Evolutionary conservation across 768 basidiomycete genomes (phyloP), one percentile per base, ranked within the genome.

Genomic region (Trametes cubensis): DNA sequence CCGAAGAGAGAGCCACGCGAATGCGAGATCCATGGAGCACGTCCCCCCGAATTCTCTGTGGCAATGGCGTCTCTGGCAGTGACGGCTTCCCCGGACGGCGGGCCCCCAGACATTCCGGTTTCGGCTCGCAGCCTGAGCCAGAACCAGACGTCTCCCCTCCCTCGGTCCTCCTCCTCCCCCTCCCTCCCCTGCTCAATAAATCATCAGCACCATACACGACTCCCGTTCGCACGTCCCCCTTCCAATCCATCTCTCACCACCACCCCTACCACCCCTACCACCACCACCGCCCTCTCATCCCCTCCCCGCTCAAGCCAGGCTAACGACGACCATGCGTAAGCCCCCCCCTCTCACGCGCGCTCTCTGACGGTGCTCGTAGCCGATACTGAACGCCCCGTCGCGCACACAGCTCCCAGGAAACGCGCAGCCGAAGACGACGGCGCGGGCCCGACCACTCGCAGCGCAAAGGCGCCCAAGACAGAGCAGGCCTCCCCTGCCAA

Each of bases 381-480:
- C 18, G 25, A 14, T n/a, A 20, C 62, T 54, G 28, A 52, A 17
- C 6, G 26, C 8, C 2, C 40, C 45, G 1, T 28, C n/a, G n/a
- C n/a, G n/a, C n/a, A n/a, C n/a, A 7, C 55, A 57, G 66, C 55
- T 48, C 60, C 60, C 42, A 63, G 63, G 62, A 71, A 71, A 66
- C 70, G 70, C 62, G 65, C 69, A n/a, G 70, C 69, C 13, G 69
- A 69, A 26, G 69, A 68, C 34, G 67, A 64, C 11, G 55, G 50
- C 34, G 49, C 64, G 25, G 65, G 69, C 42, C 63, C 63, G 21
- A 60, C 66, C 38, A 69, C 69, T 62, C 77, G 80, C 44, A 75
- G 82, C 0, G 75, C 83, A 7, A 88, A 82, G 72, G 58, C 65
- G 28, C 63, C 62, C 52, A 70, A 70, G 56, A 83, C 79, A 23